Conservation (phyloP, 2,329 filamentous ascomycete species). For the Aspergillus sp. region DNA sequence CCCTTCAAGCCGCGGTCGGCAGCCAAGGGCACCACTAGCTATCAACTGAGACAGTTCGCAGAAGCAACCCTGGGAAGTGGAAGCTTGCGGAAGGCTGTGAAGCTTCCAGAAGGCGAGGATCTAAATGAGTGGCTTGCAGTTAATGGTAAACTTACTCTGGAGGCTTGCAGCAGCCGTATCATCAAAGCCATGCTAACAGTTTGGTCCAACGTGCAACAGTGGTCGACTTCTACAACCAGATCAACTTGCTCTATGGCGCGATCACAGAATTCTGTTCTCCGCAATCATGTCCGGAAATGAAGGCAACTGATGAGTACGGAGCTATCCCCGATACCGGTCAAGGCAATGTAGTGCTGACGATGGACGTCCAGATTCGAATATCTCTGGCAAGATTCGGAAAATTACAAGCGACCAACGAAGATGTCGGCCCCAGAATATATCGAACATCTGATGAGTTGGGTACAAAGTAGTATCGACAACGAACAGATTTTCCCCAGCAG, state of each 20-base stretch:
- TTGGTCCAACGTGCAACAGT: conserved; percentile 55
- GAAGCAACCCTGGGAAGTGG: conserved; percentile 95
- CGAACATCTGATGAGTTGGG: conserved; percentile 96
- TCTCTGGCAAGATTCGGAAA: conserved; percentile 94
- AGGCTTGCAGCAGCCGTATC: not conserved
- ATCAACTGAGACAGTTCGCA: conserved; percentile 96
- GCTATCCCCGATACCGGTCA: not conserved
- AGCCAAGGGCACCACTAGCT: conserved; percentile 83
- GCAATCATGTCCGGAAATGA: conserved; percentile 97
- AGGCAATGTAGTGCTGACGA: conserved; percentile 15
- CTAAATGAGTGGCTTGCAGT: conserved; percentile 98
- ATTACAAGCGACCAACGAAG: conserved; percentile 94
- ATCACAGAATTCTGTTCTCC: conserved; percentile 99
- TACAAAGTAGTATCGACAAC: conserved; percentile 93
- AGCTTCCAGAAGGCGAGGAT: conserved; percentile 94
- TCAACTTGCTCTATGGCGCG: conserved; percentile 96
- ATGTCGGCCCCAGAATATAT: conserved; percentile 98
- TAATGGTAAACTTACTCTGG: conserved; percentile 68
- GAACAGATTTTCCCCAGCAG: conserved; percentile 92
- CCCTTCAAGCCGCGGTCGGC: conserved; percentile 86
- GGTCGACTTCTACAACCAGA: conserved; percentile 99
- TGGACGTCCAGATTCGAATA: conserved; percentile 77
- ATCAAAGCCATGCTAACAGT: not conserved
- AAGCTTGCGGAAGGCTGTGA: conserved; percentile 92
- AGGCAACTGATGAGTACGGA: conserved; percentile 93